phyloP scores from a whole-genome alignment of 1,139 yeast genomes.

The Torulaspora pretoriensis region DNA sequence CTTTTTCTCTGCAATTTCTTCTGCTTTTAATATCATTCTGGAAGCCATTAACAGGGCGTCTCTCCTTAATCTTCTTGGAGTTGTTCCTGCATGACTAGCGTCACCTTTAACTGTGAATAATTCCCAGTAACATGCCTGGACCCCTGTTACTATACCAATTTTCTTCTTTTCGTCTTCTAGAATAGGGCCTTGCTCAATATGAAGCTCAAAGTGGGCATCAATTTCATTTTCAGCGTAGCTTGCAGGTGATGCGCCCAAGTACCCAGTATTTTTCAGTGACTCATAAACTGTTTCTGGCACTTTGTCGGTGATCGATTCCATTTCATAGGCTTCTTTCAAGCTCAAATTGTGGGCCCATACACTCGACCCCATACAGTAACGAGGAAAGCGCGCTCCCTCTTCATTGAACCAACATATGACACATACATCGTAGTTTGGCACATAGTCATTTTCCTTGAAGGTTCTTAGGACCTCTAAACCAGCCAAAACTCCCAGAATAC shows the following conservation, averaged over 20 bases:
- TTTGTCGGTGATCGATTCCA: constrained; percentile 53
- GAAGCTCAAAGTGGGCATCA: constrained; percentile 68
- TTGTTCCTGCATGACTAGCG: constrained; percentile 71
- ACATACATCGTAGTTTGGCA: constrained; percentile 62
- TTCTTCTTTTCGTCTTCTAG: constrained; percentile 52
- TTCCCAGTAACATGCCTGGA: constrained; percentile 64
- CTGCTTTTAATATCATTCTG: constrained; percentile 51
- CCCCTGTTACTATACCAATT: constrained; percentile 64
- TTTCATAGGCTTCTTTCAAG: constrained; percentile 46
- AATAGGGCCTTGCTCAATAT: constrained; percentile 73
- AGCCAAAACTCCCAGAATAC: constrained; percentile 62
- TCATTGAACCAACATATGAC: constrained; percentile 71
- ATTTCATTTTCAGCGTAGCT: constrained; percentile 50
- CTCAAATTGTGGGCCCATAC: constrained; percentile 58
- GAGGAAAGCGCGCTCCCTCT: constrained; percentile 74
- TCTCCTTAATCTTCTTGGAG: constrained; percentile 59
- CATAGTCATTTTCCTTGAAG: constrained; percentile 51
- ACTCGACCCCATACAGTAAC: constrained; percentile 59
- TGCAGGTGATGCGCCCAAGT: constrained; percentile 50
- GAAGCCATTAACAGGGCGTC: constrained; percentile 62
- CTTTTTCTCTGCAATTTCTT: constrained; percentile 50
- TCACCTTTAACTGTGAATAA: constrained; percentile 52
- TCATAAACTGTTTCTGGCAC: constrained; percentile 49
- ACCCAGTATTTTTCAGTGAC: constrained; percentile 60
- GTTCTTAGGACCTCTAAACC: constrained; percentile 67